A percentile compares a stretch with the other conserved stretches of the same genome.
Evolutionary conservation across 495 filamentous ascomycete species (phyloP).

Genomic region (Lasiosphaeria ovina): DNA sequence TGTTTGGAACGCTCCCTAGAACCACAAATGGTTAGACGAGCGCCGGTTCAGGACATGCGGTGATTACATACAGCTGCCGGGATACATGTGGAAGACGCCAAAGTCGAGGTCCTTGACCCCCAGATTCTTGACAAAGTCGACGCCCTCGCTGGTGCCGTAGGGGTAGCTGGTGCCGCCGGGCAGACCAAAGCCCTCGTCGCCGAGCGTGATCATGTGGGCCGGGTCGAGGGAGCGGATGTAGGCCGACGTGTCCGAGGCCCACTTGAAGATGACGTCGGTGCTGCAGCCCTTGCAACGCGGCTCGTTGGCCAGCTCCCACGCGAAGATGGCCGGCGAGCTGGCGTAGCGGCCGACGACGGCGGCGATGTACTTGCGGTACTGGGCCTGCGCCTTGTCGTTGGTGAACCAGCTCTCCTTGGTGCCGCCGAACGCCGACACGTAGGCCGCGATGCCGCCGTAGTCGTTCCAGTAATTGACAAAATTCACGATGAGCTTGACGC

Average conservation of each 20-base stretch:
- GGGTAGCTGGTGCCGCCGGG: slow-evolving; percentile 51
- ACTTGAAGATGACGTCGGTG: slow-evolving; percentile 57
- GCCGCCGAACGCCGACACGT: slow-evolving; percentile 62
- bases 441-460: slow-evolving; percentile 66
- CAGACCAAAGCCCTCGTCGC: slow-evolving; percentile 56
- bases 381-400: slow-evolving; percentile 50
- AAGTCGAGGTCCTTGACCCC: slow-evolving; percentile 54
- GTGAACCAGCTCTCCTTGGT: slow-evolving; percentile 56
- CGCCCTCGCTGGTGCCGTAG: slow-evolving; percentile 54
- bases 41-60: too few species aligned
- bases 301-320: slow-evolving; percentile 74
- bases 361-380: slow-evolving; percentile 63
- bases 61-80: slow-evolving; percentile 38
- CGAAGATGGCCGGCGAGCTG: slow-evolving; percentile 57
- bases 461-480: slow-evolving; percentile 61
- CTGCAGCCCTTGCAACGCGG: slow-evolving; percentile 62
- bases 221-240: slow-evolving; percentile 65
- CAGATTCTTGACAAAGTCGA: slow-evolving; percentile 59
- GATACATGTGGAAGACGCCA: slow-evolving; percentile 64
- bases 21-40: not conserved
- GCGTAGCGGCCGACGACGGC: slow-evolving; percentile 61
- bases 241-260: slow-evolving; percentile 56
- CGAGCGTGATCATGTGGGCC: slow-evolving; percentile 65
- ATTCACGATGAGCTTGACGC: slow-evolving; percentile 54
- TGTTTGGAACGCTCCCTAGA: slow-evolving; percentile 37